A percentile compares a stretch with the other conserved stretches of the same genome.
Evolutionary conservation across 73 alveolate species (phyloP).

Genomic region (Tetrahymena malaccensis): DNA sequence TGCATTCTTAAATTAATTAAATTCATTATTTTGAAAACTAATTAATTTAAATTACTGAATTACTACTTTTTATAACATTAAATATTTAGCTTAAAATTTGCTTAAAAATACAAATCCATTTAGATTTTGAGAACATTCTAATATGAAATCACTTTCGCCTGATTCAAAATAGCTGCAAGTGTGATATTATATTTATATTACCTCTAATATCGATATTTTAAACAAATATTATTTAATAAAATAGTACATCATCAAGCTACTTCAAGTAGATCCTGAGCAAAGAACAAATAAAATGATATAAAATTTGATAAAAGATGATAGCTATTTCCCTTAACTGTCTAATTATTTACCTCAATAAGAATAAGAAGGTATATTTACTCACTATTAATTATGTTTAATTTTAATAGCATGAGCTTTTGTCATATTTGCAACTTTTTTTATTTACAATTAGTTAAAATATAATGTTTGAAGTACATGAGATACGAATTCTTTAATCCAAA

Average conservation of each 20-base stretch:
- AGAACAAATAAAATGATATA: not conserved
- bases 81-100: no score
- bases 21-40: not conserved
- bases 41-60: not conserved
- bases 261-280: not conserved
- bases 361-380: not conserved
- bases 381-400: not conserved
- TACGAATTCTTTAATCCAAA: not conserved
- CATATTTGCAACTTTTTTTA: not conserved
- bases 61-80: not conserved
- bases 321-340: not conserved
- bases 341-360: not conserved
- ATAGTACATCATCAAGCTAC: not conserved
- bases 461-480: not conserved
- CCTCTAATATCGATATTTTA: not conserved
- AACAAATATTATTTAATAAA: not conserved
- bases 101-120: not conserved
- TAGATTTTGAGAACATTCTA: no score
- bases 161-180: not conserved
- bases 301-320: not conserved
- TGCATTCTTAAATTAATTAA: not conserved
- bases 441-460: not conserved
- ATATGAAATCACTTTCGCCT: not conserved
- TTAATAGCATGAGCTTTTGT: not conserved
- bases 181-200: not conserved